Base-by-base conservation (phyloP, 768 basidiomycete genomes). In the Phylloporus scabripes region DNA sequence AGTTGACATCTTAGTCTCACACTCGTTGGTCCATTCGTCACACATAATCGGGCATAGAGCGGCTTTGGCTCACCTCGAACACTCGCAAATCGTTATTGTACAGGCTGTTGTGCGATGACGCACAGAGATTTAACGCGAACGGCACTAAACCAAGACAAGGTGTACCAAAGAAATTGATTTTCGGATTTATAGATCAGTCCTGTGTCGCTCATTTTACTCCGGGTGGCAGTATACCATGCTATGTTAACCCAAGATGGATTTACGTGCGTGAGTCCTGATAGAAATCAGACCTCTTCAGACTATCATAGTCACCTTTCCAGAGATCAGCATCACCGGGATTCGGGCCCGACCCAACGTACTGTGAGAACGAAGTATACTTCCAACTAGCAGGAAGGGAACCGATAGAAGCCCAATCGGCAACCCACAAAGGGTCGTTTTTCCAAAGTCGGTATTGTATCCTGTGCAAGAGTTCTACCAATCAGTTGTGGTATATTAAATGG, bases 391-490 rank as follows among this genome's bases (percentile, higher is more conserved):
- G 81, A 42, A 85, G 72, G 3, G 77, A 56, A 2, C 80, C 81
- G 17, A 78, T 62, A 21, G 62, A 54, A 7, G 78, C 60, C 39
- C 72, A 83, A 23, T 68, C 63, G 2, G 84, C 82, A 38, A 85
- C 72, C 81, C 80, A 84, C 2, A 86, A 68, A 3, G 82, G 80
- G 59, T 76, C 82, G 46, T 67, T 74, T 3, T 58, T 46, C 1
- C 60, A 73, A 85, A 85, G 4, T 64, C 66, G 12, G 69, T 65
- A 48, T 73, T 79, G 60, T 82, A 79, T 0, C 78, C 81, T 2
- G 84, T 85, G 62, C 84, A 86, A 8, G 71, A 73, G 9, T 56
- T 76, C 84, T 84, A 86, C 83, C 83, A 85, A 60, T 76, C 69
- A 10, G 80, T 82, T 4, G 78, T 81, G 24, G 79, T 79, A 54